phyloP scores from a whole-genome alignment of 2,329 filamentous ascomycete species.

The Aspergillus pseudotamarii region DNA sequence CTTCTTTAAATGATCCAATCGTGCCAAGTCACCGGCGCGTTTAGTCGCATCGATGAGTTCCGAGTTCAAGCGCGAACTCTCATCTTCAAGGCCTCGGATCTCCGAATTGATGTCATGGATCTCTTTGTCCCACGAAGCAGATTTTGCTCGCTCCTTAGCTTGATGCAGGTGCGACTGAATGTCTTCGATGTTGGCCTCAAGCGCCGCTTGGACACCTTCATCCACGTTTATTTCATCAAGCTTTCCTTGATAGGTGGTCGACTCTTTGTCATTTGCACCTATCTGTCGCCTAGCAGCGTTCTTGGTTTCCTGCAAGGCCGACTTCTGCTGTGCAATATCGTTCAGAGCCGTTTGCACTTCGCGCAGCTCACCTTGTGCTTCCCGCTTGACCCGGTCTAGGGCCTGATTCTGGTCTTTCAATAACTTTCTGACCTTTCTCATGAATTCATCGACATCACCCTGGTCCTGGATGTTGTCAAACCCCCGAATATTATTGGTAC shows the following conservation, averaged over 20 bases:
- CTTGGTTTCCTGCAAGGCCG: conserved; percentile 73
- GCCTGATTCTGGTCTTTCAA: conserved; percentile 76
- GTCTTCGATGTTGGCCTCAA: conserved; percentile 74
- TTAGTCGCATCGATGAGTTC: conserved; percentile 84
- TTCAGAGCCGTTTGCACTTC: conserved; percentile 73
- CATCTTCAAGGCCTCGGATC: conserved; percentile 70
- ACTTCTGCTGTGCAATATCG: conserved; percentile 73
- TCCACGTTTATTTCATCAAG: conserved; percentile 77
- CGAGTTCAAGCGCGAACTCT: conserved; percentile 70
- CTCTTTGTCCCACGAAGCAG: conserved; percentile 69
- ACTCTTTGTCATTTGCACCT: conserved; percentile 70
- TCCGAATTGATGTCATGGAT: conserved; percentile 67
- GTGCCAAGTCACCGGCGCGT: conserved; percentile 78
- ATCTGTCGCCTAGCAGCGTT: conserved; percentile 74
- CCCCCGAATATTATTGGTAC: conserved; percentile 76
- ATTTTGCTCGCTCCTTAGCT: conserved; percentile 64
- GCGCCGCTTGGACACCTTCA: conserved; percentile 77
- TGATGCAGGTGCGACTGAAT: conserved; percentile 64
- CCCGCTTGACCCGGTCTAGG: conserved; percentile 72
- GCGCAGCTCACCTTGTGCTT: conserved; percentile 73
- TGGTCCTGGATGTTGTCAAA: conserved; percentile 81
- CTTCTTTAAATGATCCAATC: conserved; percentile 80
- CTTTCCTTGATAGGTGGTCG: conserved; percentile 66
- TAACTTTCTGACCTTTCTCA: conserved; percentile 74
- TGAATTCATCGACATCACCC: conserved; percentile 72